Conservation (phyloP, 1,284 basidiomycete genomes). For the Moesziomyces antarcticus region DNA sequence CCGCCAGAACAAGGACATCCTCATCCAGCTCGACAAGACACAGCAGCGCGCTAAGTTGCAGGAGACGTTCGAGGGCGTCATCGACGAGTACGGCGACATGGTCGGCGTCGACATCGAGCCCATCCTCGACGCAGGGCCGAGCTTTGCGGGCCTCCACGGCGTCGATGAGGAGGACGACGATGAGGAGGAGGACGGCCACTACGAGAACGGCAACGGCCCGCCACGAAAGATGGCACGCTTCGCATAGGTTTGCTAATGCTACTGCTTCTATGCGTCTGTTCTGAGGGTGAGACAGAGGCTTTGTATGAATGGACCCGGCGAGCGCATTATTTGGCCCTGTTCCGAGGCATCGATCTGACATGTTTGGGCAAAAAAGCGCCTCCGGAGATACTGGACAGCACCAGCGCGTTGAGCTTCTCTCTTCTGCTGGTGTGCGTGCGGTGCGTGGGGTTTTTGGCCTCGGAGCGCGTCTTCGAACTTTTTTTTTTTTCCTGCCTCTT, state of each 20-base stretch:
- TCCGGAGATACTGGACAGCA: no score
- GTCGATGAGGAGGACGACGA: constrained; percentile 27
- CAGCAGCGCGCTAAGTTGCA: constrained; percentile 89
- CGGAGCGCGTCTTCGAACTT: not conserved
- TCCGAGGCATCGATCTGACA: no score
- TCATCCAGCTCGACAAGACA: constrained; percentile 83
- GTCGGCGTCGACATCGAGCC: constrained; percentile 69
- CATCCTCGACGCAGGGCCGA: constrained; percentile 37
- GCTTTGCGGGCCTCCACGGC: constrained; percentile 2
- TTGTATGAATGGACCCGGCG: not conserved
- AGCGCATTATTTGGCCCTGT: not conserved
- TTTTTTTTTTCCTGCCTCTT: constrained; percentile 6
- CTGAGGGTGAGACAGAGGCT: not conserved
- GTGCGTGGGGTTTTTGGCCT: not conserved
- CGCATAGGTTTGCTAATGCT: constrained; percentile 5
- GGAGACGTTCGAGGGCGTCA: constrained; percentile 89
- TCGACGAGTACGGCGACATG: constrained; percentile 86
- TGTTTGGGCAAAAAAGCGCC: no score
- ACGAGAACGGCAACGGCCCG: constrained; percentile 26
- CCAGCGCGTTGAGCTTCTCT: no score
- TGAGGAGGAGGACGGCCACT: constrained; percentile 29
- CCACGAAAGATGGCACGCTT: constrained; percentile 43
- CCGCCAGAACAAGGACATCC: constrained; percentile 91
- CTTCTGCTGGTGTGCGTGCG: no score
- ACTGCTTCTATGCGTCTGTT: not conserved